Evolutionary conservation across 2,329 filamentous ascomycete genomes (phyloP).

Genomic region (Ceratocystis colombiana): DNA sequence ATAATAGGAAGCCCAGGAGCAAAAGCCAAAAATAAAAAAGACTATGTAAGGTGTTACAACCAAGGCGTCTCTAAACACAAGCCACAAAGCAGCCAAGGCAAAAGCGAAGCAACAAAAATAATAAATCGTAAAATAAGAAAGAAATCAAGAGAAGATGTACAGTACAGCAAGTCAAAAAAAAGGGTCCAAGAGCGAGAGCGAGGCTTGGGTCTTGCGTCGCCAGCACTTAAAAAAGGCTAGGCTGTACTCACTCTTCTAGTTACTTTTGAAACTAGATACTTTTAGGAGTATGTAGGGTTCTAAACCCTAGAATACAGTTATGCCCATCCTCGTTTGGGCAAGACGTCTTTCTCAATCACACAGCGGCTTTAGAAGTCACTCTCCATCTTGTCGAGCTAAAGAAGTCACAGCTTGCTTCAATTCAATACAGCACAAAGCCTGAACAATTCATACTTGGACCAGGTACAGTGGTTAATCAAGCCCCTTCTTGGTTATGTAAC

Average conservation of each 20-base stretch:
- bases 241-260: not conserved
- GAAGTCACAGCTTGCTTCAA: no score
- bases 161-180: not conserved
- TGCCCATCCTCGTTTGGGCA: no score
- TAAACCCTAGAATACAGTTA: not conserved
- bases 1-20: not conserved
- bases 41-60: not conserved
- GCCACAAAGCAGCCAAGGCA: not conserved
- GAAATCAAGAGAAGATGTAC: not conserved
- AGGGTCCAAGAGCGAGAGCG: slow-evolving; percentile 6
- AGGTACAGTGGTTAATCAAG: no score
- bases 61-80: not conserved
- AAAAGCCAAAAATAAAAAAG: not conserved
- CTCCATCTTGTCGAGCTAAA: no score
- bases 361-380: no score
- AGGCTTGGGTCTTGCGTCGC: not conserved
- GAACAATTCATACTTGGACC: no score
- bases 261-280: not conserved
- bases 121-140: not conserved
- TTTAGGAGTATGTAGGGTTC: not conserved
- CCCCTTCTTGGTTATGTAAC: not conserved
- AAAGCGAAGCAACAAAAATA: not conserved
- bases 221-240: not conserved
- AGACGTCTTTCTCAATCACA: not conserved
- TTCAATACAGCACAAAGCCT: no score